phyloP scores from a whole-genome alignment of 2,329 filamentous ascomycete genomes.

The Paracorniculantispora psalliotae region DNA sequence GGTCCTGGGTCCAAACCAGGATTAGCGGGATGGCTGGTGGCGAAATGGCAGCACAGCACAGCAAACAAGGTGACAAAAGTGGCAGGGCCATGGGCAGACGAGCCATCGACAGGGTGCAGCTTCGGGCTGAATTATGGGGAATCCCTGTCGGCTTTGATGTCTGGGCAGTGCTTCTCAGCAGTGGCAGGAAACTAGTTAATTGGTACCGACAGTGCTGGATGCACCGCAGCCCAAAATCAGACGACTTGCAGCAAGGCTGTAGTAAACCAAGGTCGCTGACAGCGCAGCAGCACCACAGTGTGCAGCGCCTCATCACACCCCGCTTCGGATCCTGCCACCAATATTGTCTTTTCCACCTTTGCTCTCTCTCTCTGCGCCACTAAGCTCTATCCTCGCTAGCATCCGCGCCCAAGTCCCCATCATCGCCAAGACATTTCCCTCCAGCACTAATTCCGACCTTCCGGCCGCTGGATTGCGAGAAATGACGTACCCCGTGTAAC shows the following conservation, averaged over 20 bases:
- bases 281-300: no score
- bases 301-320: no score
- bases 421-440: neutral
- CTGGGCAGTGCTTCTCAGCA: neutral
- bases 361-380: neutral
- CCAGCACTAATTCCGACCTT: neutral
- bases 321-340: neutral
- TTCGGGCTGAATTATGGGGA: neutral
- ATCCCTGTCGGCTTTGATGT: neutral
- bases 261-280: no score
- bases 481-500: conserved; percentile 5
- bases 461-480: neutral
- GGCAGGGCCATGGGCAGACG: neutral
- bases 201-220: neutral
- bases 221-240: no score
- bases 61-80: no score
- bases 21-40: conserved; percentile 5
- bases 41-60: no score
- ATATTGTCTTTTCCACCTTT: neutral
- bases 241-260: no score
- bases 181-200: no score
- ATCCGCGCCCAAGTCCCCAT: neutral
- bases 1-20: neutral
- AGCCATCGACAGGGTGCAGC: neutral
- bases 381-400: neutral